These are phyloP conservation scores for Rhododendron ferrugineum DNA, from an alignment of 148 eudicot genomes.

Conservation along the genomic window DNA sequence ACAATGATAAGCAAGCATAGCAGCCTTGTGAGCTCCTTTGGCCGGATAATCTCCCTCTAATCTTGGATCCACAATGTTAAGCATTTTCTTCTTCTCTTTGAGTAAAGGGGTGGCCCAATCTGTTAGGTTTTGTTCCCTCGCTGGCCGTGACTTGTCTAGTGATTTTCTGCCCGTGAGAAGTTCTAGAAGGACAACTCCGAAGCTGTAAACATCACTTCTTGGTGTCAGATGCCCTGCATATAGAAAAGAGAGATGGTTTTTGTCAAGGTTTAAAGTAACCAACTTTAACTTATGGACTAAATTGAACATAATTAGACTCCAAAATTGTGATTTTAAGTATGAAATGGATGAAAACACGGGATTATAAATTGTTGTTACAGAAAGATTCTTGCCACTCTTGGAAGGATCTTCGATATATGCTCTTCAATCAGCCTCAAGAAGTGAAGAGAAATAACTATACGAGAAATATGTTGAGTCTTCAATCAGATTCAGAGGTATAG, in stretches of 20 bases:
- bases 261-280: neutral
- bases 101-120: constrained; percentile 88
- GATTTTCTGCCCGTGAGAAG: constrained; percentile 82
- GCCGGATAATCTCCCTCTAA: constrained; percentile 66
- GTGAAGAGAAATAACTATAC: neutral
- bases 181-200: constrained; percentile 79
- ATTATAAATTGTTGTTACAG: neutral
- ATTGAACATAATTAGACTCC: neutral
- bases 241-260: neutral
- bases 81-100: constrained; percentile 65
- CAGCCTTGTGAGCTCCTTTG: constrained; percentile 80
- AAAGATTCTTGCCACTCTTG: neutral
- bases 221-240: constrained; percentile 71
- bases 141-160: constrained; percentile 64
- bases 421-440: neutral
- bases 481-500: neutral
- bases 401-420: neutral
- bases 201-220: constrained; percentile 85
- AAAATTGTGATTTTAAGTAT: neutral
- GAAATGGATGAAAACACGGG: neutral
- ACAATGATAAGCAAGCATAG: constrained; percentile 85
- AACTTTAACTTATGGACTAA: neutral
- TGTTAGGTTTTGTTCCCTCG: constrained; percentile 76
- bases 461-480: neutral
- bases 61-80: constrained; percentile 62